Evolutionary conservation across 345 rosid genomes (phyloP).

Genomic region (Anastatica hierochuntica): DNA sequence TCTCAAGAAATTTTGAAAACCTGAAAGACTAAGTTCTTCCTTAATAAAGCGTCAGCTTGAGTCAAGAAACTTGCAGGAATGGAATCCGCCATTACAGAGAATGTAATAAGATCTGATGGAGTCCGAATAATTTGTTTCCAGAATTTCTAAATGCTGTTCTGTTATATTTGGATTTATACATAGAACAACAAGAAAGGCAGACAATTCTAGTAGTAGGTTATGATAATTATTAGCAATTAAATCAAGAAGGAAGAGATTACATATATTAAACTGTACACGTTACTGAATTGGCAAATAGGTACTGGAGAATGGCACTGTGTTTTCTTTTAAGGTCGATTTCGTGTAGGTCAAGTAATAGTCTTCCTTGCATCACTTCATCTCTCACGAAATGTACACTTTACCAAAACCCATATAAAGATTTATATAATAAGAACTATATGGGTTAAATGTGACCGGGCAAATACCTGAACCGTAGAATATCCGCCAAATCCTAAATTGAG

Average conservation of each 20-base stretch:
- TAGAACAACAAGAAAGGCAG: background rate
- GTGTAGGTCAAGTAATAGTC: constrained; percentile 13
- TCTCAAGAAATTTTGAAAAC: constrained; percentile 21
- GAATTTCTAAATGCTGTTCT: background rate
- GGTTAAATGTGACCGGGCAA: no score
- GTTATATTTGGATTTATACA: no score
- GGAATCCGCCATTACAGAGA: constrained; percentile 33
- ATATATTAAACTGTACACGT: constrained; percentile 11
- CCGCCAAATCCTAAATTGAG: no score
- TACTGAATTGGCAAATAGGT: constrained; percentile 16
- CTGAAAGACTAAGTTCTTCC: constrained; percentile 86
- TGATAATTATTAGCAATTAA: background rate
- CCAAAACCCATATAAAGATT: constrained; percentile 10
- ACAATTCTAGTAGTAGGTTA: background rate
- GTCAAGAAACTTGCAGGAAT: constrained; percentile 52
- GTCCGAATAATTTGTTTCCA: background rate
- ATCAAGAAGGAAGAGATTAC: background rate
- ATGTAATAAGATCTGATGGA: background rate
- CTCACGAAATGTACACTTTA: constrained; percentile 10
- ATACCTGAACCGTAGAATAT: no score
- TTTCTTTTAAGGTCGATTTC: constrained; percentile 9
- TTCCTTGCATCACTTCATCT: constrained; percentile 10
- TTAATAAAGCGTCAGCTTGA: constrained; percentile 72
- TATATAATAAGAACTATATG: constrained; percentile 3
- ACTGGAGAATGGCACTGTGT: constrained; percentile 11